phyloP scores from a whole-genome alignment of 768 basidiomycete genomes.

The Lactarius hengduanensis region DNA sequence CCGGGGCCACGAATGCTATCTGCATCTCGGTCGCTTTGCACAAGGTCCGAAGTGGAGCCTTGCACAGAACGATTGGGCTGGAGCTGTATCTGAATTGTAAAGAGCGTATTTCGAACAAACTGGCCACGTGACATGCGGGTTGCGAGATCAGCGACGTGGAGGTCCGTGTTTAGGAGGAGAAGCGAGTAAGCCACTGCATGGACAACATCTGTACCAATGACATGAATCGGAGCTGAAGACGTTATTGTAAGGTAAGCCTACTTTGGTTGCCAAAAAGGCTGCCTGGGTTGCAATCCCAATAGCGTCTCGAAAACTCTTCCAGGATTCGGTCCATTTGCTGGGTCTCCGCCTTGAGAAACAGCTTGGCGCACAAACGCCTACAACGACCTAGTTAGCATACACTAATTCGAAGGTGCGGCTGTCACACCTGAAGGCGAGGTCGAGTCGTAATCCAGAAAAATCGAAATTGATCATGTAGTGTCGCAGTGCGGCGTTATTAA shows the following conservation, averaged over 20 bases:
- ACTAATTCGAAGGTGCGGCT: not conserved
- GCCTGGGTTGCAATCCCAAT: constrained; percentile 86
- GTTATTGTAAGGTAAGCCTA: constrained; percentile 41
- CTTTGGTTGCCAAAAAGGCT: constrained; percentile 82
- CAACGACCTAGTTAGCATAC: not conserved
- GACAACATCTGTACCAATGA: constrained; percentile 65
- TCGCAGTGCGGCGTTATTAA: constrained; percentile 73
- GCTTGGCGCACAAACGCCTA: constrained; percentile 85
- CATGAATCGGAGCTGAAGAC: constrained; percentile 22
- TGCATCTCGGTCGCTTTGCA: constrained; percentile 69
- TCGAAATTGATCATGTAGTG: constrained; percentile 90
- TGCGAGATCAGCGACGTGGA: constrained; percentile 89
- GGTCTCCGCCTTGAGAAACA: constrained; percentile 93
- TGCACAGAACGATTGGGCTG: constrained; percentile 50
- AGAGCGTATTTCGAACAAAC: constrained; percentile 90
- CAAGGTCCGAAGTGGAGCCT: constrained; percentile 59
- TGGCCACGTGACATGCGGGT: constrained; percentile 89
- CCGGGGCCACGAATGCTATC: constrained; percentile 56
- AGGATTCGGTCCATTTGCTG: constrained; percentile 98
- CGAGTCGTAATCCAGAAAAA: constrained; percentile 77
- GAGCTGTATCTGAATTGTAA: constrained; percentile 77
- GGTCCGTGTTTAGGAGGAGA: constrained; percentile 91
- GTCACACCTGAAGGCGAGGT: constrained; percentile 81
- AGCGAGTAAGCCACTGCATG: constrained; percentile 94
- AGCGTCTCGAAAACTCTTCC: constrained; percentile 85